These are phyloP conservation scores for Sicyos baderoa DNA, from an alignment of 306 rosid species.

Conservation along the genomic window DNA sequence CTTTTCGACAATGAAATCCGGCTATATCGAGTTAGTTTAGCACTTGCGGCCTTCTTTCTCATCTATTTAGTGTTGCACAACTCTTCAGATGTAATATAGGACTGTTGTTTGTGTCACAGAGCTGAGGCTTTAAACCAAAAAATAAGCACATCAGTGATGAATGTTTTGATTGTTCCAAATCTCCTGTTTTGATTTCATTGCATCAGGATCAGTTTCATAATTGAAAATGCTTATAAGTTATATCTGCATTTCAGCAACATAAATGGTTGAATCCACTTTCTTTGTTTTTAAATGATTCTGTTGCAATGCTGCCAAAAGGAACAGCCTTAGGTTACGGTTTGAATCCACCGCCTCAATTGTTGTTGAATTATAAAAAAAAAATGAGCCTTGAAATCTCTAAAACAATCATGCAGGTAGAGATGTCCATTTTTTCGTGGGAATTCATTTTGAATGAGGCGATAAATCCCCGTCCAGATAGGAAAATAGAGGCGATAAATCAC, in stretches of 20 bases:
- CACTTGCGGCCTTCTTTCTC: slow-evolving; percentile 2
- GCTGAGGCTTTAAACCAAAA: neutral
- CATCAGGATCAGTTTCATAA: neutral
- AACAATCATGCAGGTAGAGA: too few species aligned
- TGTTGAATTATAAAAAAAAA: too few species aligned
- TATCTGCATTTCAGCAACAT: neutral
- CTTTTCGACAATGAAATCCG: neutral
- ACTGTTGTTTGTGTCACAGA: neutral
- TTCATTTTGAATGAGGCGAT: too few species aligned
- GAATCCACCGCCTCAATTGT: too few species aligned
- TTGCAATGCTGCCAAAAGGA: too few species aligned
- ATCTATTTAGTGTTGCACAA: slow-evolving; percentile 12
- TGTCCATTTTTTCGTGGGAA: too few species aligned
- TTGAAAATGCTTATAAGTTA: too few species aligned
- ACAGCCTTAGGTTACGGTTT: too few species aligned
- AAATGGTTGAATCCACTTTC: neutral
- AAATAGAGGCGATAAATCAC: too few species aligned
- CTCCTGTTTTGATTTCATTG: neutral
- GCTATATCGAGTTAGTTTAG: slow-evolving; percentile 12
- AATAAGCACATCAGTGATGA: neutral
- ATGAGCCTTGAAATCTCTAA: too few species aligned
- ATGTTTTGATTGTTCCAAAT: neutral
- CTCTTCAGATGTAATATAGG: slow-evolving; percentile 4
- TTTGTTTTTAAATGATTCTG: neutral
- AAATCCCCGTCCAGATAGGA: too few species aligned